Conservation (phyloP, 2,329 filamentous ascomycete genomes). For the Diaporthe australafricana region DNA sequence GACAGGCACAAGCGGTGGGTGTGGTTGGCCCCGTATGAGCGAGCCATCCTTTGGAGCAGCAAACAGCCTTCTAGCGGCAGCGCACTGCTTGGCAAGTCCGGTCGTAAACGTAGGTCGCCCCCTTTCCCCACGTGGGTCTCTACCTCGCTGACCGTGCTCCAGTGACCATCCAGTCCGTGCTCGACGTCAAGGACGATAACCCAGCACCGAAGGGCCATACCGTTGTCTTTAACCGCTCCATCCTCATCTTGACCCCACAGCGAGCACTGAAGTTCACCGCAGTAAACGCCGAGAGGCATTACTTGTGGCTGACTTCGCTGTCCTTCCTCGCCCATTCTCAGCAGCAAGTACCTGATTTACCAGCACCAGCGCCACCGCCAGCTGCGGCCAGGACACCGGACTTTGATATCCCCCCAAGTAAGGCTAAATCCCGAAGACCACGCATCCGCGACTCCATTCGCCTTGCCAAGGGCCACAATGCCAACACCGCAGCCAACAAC, state of each 20-base stretch:
- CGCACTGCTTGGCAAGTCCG: constrained; percentile 92
- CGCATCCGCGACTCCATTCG: constrained; percentile 90
- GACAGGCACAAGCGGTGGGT: constrained; percentile 97
- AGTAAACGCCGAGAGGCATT: constrained; percentile 84
- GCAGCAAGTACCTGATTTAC: constrained; percentile 80
- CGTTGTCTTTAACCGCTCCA: constrained; percentile 87
- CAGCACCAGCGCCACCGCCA: constrained; percentile 59
- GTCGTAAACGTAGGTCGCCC: constrained; percentile 82
- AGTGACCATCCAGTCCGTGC: constrained; percentile 95
- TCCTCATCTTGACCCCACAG: constrained; percentile 92
- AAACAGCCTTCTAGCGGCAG: constrained; percentile 92
- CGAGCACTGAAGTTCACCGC: constrained; percentile 96
- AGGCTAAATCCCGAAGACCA: constrained; percentile 59
- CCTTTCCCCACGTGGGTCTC: constrained; percentile 41
- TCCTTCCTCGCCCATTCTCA: constrained; percentile 95
- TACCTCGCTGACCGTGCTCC: constrained; percentile 46
- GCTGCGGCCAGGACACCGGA: constrained; percentile 64
- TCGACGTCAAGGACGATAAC: constrained; percentile 97
- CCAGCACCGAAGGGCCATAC: constrained; percentile 78
- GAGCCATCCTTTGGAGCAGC: constrained; percentile 97
- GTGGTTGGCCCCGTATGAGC: constrained; percentile 96
- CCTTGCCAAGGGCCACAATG: constrained; percentile 79
- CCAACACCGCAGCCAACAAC: constrained; percentile 69
- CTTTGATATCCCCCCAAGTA: constrained; percentile 57
- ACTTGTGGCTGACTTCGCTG: constrained; percentile 92